Percentiles rank a stretch among this genome's conserved stretches.
Conservation (phyloP, 2,329 filamentous ascomycete genomes). For the Curvularia spicifera region DNA sequence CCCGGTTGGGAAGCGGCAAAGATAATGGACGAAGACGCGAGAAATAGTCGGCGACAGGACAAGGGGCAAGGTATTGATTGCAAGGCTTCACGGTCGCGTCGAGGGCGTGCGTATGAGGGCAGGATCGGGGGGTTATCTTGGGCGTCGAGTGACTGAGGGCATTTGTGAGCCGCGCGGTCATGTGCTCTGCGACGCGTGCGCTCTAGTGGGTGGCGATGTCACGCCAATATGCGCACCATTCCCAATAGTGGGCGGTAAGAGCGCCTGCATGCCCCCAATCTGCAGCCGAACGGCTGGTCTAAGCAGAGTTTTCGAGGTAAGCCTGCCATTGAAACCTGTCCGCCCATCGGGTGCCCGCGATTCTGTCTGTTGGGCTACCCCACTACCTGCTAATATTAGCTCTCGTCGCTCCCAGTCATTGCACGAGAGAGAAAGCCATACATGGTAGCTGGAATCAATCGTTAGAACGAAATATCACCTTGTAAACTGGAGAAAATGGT, state of each 20-base stretch:
- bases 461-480: background rate
- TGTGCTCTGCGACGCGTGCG: constrained; percentile 26
- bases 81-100: constrained; percentile 26
- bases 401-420: background rate
- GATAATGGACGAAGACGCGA: constrained; percentile 14
- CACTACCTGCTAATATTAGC: background rate
- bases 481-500: background rate
- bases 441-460: background rate
- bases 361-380: background rate
- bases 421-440: background rate
- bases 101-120: constrained; percentile 17
- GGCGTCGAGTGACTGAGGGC: constrained; percentile 22
- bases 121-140: constrained; percentile 9
- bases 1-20: constrained; percentile 3
- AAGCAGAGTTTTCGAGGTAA: constrained; percentile 19
- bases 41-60: constrained; percentile 8
- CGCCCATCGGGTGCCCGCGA: background rate
- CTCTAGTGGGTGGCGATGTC: constrained; percentile 28
- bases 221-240: constrained; percentile 20
- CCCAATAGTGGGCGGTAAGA: constrained; percentile 13
- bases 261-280: constrained; percentile 13
- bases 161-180: constrained; percentile 30
- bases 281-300: constrained; percentile 26
- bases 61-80: background rate
- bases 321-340: constrained; percentile 3